Percentiles rank a stretch among this genome's conserved stretches.
These are phyloP conservation scores for Mallotus repandus DNA, from an alignment of 441 rosid genomes.

Conservation along the genomic window DNA sequence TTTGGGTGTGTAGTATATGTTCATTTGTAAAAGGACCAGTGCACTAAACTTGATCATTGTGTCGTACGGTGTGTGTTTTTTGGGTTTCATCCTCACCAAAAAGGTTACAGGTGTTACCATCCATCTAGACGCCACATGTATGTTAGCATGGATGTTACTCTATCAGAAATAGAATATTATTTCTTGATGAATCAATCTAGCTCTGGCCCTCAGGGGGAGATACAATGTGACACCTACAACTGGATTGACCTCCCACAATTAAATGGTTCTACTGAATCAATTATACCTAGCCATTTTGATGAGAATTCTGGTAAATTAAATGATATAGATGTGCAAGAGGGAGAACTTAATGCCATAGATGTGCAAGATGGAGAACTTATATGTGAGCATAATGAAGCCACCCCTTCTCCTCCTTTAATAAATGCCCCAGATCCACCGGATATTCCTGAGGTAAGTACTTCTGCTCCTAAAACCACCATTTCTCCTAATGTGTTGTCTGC, in stretches of 20 bases:
- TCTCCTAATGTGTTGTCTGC: no score
- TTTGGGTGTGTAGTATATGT: not conserved
- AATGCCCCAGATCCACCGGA: not conserved
- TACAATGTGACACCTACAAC: no score
- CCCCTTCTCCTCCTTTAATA: slow-evolving; percentile 1
- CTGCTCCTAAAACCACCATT: no score
- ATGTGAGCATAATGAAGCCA: not conserved
- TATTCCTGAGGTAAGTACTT: not conserved
- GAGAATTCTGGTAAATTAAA: no score
- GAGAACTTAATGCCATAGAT: no score
- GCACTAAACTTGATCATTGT: not conserved
- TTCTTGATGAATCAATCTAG: not conserved
- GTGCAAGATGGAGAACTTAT: no score
- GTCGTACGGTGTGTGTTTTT: not conserved
- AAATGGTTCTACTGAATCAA: no score
- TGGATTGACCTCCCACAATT: not conserved
- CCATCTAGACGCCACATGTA: not conserved
- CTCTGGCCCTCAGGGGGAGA: not conserved
- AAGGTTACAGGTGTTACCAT: not conserved
- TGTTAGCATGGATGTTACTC: not conserved
- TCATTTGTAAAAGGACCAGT: not conserved
- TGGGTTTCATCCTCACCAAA: not conserved
- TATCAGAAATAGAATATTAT: not conserved
- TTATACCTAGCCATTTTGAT: no score
- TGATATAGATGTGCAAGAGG: no score